phyloP scores from a whole-genome alignment of 139 green algal genomes.

The Nannochloris sp. region DNA sequence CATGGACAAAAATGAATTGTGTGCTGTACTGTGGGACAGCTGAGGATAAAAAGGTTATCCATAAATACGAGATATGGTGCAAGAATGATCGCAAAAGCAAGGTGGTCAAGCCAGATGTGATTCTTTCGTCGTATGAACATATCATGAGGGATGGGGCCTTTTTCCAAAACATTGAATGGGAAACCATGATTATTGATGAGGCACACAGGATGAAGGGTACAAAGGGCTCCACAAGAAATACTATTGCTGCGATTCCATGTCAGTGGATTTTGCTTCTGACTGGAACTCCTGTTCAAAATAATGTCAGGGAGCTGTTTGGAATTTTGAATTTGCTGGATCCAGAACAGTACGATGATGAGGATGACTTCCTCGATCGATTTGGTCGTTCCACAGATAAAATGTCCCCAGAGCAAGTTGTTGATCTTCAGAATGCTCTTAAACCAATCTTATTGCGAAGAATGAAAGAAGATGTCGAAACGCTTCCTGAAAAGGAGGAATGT shows the following conservation, averaged over 20 bases:
- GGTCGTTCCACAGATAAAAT: slow-evolving; percentile 21
- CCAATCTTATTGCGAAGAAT: slow-evolving; percentile 87
- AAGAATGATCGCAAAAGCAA: neutral
- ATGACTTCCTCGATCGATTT: slow-evolving; percentile 55
- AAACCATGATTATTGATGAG: slow-evolving; percentile 50
- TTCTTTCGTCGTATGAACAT: slow-evolving; percentile 72
- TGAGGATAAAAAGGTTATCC: slow-evolving; percentile 49
- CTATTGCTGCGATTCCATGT: slow-evolving; percentile 43
- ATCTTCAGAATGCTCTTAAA: slow-evolving; percentile 56
- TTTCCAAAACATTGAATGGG: slow-evolving; percentile 35
- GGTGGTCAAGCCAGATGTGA: slow-evolving; percentile 45
- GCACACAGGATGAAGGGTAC: slow-evolving; percentile 72
- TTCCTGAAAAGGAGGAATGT: slow-evolving; percentile 91
- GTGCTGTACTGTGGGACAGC: slow-evolving; percentile 63
- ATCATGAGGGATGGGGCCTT: slow-evolving; percentile 28
- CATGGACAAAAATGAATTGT: slow-evolving; percentile 80
- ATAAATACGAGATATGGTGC: slow-evolving; percentile 53
- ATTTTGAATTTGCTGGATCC: slow-evolving; percentile 77
- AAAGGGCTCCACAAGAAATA: slow-evolving; percentile 39
- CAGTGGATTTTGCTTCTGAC: slow-evolving; percentile 83
- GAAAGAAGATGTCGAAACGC: slow-evolving; percentile 94
- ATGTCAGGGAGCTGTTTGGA: slow-evolving; percentile 77
- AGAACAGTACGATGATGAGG: slow-evolving; percentile 27
- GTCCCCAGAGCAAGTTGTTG: slow-evolving; percentile 52
- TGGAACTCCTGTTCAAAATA: slow-evolving; percentile 91